Evolutionary conservation across 805 yeast genomes (phyloP).

Genomic region (Nakazawaea anatomiae): DNA sequence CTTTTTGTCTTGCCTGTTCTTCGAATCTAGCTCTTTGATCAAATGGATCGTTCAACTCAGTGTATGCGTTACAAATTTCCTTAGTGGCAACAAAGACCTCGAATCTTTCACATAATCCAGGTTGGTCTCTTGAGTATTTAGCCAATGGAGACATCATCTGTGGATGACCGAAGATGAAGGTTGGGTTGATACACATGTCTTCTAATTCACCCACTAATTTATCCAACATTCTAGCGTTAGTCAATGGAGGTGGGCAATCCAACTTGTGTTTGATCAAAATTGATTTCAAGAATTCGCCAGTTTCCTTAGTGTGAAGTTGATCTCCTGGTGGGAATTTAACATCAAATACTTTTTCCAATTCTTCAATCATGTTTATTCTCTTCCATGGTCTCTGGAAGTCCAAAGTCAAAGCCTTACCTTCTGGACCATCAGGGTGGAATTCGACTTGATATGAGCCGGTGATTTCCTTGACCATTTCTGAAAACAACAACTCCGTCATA

Average conservation of each 20-base stretch:
- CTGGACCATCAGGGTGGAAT: slow-evolving; percentile 94
- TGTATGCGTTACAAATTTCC: slow-evolving; percentile 97
- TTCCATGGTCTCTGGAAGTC: slow-evolving; percentile 98
- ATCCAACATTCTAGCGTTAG: slow-evolving; percentile 98
- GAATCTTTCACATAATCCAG: slow-evolving; percentile 96
- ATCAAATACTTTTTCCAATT: slow-evolving; percentile 77
- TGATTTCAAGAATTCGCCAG: slow-evolving; percentile 83
- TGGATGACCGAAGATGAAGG: slow-evolving; percentile 97
- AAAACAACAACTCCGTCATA: slow-evolving; percentile 86
- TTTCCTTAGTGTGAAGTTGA: slow-evolving; percentile 87
- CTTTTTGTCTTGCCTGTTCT: slow-evolving; percentile 98
- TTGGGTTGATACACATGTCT: slow-evolving; percentile 92
- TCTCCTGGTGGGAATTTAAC: slow-evolving; percentile 96
- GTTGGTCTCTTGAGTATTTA: slow-evolving; percentile 84
- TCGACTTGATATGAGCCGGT: slow-evolving; percentile 82
- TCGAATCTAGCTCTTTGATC: slow-evolving; percentile 97
- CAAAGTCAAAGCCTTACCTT: slow-evolving; percentile 68
- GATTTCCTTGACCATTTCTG: slow-evolving; percentile 95
- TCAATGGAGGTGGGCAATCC: slow-evolving; percentile 84
- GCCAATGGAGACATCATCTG: slow-evolving; percentile 99
- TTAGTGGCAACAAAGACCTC: slow-evolving; percentile 98
- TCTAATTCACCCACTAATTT: slow-evolving; percentile 96
- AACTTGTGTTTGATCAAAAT: slow-evolving; percentile 73
- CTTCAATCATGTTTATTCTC: slow-evolving; percentile 96
- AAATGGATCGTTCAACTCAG: slow-evolving; percentile 98